Percentiles rank a stretch among this genome's conserved stretches.
Evolutionary conservation across 495 filamentous ascomycete genomes (phyloP).

Genomic region (Aspergillus hancockii): DNA sequence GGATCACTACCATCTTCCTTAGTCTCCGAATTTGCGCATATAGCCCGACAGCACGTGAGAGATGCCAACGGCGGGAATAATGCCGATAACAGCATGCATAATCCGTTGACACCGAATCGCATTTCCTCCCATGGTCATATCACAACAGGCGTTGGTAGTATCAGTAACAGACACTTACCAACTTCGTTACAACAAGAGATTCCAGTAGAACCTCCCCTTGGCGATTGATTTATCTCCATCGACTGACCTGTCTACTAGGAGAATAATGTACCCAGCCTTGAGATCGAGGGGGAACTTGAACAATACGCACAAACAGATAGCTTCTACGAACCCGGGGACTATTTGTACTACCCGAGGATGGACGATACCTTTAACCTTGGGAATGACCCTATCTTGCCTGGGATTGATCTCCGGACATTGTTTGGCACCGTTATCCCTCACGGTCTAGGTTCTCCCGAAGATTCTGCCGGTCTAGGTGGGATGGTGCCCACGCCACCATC

Average conservation of each 20-base stretch:
- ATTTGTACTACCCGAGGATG: conserved; percentile 1
- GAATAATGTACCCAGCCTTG: neutral
- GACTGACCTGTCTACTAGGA: neutral
- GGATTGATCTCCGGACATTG: conserved; percentile 6
- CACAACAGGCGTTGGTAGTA: neutral
- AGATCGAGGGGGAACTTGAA: neutral
- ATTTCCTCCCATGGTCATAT: neutral
- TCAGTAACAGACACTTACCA: neutral
- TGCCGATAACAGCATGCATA: neutral
- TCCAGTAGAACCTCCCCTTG: neutral
- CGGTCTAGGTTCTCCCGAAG: neutral
- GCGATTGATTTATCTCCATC: neutral
- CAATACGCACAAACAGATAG: neutral
- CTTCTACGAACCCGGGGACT: neutral
- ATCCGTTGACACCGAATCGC: neutral
- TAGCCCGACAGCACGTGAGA: conserved; percentile 28
- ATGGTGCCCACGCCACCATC: neutral
- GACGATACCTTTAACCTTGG: neutral
- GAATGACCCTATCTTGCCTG: neutral
- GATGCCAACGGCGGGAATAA: neutral
- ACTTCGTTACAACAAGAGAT: neutral
- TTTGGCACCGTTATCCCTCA: conserved; percentile 4
- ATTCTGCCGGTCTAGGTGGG: neutral
- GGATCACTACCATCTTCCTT: conserved; percentile 31
- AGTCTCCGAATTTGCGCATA: conserved; percentile 32